Conservation (phyloP, 2,329 filamentous ascomycete species). For the Anisogramma anomala region DNA sequence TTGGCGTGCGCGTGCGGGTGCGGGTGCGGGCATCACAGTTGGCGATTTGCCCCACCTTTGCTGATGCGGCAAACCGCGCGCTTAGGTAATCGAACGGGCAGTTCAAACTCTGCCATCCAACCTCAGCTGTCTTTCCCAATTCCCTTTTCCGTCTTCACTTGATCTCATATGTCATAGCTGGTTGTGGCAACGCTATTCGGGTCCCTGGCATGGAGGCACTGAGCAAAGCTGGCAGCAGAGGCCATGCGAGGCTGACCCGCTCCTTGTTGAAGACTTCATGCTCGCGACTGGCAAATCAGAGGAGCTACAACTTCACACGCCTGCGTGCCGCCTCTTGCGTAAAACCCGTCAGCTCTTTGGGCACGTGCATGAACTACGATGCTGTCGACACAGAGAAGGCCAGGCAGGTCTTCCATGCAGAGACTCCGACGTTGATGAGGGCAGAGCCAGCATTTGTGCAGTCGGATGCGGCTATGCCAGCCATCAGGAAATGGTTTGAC, state of each 20-base stretch:
- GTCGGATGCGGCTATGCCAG: neutral
- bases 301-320: neutral
- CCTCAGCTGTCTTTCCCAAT: neutral
- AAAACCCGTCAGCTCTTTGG: neutral
- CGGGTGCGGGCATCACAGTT: no score
- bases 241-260: neutral
- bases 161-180: neutral
- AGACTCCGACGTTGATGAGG: slow-evolving; percentile 9
- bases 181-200: neutral
- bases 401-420: slow-evolving; percentile 1
- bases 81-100: no score
- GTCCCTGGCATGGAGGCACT: neutral
- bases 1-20: no score
- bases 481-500: slow-evolving; percentile 11
- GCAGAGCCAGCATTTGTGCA: neutral
- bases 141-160: neutral
- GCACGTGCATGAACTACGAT: neutral
- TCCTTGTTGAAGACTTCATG: neutral
- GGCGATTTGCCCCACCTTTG: no score
- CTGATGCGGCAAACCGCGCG: no score
- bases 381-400: neutral
- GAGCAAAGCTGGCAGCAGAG: neutral
- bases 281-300: no score
- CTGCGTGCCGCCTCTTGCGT: no score
- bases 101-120: no score